Base-by-base conservation (phyloP, 129 eudicot species). In the Ambrosia trifida region DNA sequence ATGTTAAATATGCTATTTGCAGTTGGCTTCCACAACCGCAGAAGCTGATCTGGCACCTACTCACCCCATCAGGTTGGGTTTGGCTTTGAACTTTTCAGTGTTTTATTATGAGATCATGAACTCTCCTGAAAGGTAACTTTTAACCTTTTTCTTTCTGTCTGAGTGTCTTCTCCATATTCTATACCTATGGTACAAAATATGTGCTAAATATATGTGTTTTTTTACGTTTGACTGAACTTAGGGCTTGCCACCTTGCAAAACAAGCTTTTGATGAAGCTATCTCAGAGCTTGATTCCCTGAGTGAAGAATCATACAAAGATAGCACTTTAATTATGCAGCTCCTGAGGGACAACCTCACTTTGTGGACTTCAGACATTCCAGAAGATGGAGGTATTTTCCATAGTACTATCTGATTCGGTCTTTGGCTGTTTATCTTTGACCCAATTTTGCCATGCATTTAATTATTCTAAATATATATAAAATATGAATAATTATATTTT, bases 201-300 rank as follows among this genome's bases (percentile, higher is more conserved):
- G 51, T 51, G 71, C 35, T 74, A 19, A 61, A 43, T 24, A 24
- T 24, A 45, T 51, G 14, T 43, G 19, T 43, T 16, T 7, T 43
- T 17, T 60, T 7, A 10, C 52, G n/a, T 73, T 73, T 24, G 47
- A 3, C 30, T 77, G 69, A 30, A 43, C 28, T 64, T 53, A 83
- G 83, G 81, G 87, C 87, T 3, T 83, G 87, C 68, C 83, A 83
- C 71, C 78, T 83, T 54, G 87, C 87, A 28, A 83, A 83, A 65
- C 87, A 79, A 74, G 87, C 87, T 79, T 83, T 83, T 66, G 84
- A 83, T 52, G 87, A 83, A 83, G 87, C 87, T 60, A 83, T 79
- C 38, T 83, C 87, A 13, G 87, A 83, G 77, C 82, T 83, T 74
- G 87, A 83, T 80, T 57, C 81, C 64, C 71, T 83, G 69, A 83